Conservation (phyloP, 208 protist genomes). For the Trichomonas vaginalis region DNA sequence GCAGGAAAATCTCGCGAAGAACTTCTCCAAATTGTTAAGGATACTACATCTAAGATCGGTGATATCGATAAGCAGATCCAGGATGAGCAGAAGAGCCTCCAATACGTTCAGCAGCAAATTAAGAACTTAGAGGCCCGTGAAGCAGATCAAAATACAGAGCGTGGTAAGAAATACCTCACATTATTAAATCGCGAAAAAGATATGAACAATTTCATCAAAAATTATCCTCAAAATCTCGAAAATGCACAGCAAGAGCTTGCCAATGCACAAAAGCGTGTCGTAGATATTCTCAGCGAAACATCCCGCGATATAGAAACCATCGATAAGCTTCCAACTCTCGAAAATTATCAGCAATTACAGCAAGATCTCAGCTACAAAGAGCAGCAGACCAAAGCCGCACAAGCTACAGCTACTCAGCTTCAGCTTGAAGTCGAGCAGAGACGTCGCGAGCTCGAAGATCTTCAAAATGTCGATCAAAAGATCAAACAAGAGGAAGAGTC, state of each 20-base stretch:
- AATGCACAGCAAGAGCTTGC: not conserved
- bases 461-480: not conserved
- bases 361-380: not conserved
- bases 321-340: not conserved
- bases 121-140: not conserved
- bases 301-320: not conserved
- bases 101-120: not conserved
- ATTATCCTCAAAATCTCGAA: not conserved
- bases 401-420: not conserved
- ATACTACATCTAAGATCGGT: not conserved
- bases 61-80: not conserved
- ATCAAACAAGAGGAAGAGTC: not conserved
- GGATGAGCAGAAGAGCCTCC: not conserved
- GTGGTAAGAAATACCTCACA: not conserved
- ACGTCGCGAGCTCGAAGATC: not conserved
- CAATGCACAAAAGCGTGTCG: not conserved
- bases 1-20: not conserved
- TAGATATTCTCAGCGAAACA: not conserved
- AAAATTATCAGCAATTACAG: not conserved
- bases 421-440: not conserved
- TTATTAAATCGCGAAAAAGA: not conserved
- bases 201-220: not conserved
- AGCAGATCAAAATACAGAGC: not conserved
- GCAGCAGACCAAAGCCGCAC: not conserved
- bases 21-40: not conserved